phyloP scores from a whole-genome alignment of 257 asterid genomes.

The Solanum megistacrolobum region DNA sequence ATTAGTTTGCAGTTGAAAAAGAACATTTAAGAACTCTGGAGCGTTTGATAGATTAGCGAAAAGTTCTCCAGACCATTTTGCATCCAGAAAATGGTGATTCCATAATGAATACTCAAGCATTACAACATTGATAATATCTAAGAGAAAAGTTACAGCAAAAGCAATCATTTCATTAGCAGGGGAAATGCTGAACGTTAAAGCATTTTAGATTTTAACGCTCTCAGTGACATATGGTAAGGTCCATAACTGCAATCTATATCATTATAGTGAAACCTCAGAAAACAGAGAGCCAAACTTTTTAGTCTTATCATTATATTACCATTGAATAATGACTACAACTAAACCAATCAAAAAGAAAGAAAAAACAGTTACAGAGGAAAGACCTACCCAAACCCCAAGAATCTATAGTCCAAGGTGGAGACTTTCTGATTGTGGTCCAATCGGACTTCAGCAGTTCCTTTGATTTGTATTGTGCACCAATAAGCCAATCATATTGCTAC shows the following conservation, averaged over 20 bases:
- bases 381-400: conserved; percentile 98
- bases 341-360: neutral
- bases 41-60: neutral
- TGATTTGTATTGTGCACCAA: conserved; percentile 91
- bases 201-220: neutral
- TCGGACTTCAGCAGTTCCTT: conserved; percentile 83
- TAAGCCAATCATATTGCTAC: conserved; percentile 98
- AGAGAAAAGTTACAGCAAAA: neutral
- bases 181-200: neutral
- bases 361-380: neutral
- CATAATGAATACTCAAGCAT: neutral
- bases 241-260: neutral
- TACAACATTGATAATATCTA: neutral
- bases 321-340: neutral
- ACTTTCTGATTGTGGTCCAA: conserved; percentile 77
- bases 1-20: neutral
- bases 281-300: neutral
- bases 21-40: neutral
- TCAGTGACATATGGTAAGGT: neutral
- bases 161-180: neutral
- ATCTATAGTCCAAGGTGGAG: conserved; percentile 96
- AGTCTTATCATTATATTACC: neutral
- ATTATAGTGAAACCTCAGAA: neutral
- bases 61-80: neutral
- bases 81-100: neutral